These are phyloP conservation scores for Cylindrodendrum hubeiense DNA, from an alignment of 2,329 filamentous ascomycete genomes.

Conservation along the genomic window DNA sequence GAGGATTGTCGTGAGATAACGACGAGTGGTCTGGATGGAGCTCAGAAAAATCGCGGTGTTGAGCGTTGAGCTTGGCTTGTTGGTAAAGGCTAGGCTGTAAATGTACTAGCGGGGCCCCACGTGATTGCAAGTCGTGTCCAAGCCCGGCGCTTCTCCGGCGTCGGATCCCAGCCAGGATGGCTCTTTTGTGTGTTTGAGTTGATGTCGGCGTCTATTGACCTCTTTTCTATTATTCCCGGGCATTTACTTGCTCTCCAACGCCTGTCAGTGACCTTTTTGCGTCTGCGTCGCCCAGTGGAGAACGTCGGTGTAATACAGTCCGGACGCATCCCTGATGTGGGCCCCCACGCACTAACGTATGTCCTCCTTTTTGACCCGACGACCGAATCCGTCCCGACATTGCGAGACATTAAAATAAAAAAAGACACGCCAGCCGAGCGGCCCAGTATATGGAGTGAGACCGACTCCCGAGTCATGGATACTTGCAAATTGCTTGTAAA, in stretches of 20 bases:
- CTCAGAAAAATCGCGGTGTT: conserved; percentile 61
- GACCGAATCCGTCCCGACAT: conserved; percentile 36
- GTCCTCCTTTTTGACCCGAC: conserved; percentile 43
- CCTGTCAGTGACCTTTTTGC: conserved; percentile 3
- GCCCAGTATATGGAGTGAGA: background rate
- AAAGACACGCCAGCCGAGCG: background rate
- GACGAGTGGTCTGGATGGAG: conserved; percentile 50
- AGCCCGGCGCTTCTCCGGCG: conserved; percentile 28
- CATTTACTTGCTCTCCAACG: background rate
- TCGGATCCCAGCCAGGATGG: conserved; percentile 1
- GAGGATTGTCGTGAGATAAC: conserved; percentile 47
- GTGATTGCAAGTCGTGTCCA: conserved; percentile 31
- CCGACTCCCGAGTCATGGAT: background rate
- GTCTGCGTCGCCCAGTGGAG: conserved; percentile 20
- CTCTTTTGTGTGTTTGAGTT: background rate
- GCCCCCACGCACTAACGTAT: conserved; percentile 31
- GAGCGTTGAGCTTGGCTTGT: conserved; percentile 57
- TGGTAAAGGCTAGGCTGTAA: conserved; percentile 50
- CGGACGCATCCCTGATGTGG: conserved; percentile 32
- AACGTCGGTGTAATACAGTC: conserved; percentile 38
- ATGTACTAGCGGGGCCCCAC: conserved; percentile 41
- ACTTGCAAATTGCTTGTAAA: background rate
- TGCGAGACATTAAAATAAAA: conserved; percentile 22
- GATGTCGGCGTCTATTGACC: background rate
- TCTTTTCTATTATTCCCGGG: background rate